A percentile compares a stretch with the other conserved stretches of the same genome.
These are phyloP conservation scores for Corinectria fuckeliana DNA, from an alignment of 2,329 filamentous ascomycete genomes.

Conservation along the genomic window DNA sequence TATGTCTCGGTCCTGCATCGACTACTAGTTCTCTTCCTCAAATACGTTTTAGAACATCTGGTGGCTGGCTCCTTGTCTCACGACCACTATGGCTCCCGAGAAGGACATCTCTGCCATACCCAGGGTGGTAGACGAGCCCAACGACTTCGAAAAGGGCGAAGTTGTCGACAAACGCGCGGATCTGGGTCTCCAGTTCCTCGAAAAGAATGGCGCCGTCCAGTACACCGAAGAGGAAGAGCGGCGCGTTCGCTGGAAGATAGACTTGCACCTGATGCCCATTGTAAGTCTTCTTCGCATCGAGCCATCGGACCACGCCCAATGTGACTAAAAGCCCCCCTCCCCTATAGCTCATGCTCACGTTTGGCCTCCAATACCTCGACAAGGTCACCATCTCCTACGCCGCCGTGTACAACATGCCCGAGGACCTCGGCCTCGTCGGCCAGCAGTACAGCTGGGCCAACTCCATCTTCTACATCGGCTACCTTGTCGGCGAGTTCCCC, in stretches of 20 bases:
- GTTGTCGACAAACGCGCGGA: background rate
- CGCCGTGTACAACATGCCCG: conserved; percentile 61
- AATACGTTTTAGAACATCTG: too few species aligned
- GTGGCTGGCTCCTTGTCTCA: too few species aligned
- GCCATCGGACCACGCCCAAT: too few species aligned
- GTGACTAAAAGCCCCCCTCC: background rate
- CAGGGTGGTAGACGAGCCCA: too few species aligned
- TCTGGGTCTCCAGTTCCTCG: background rate
- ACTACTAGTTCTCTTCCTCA: too few species aligned
- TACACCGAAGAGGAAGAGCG: conserved; percentile 1
- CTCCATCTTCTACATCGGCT: conserved; percentile 59
- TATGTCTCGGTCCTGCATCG: too few species aligned
- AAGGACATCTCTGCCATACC: too few species aligned
- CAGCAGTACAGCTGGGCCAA: conserved; percentile 35
- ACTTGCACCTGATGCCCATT: conserved; percentile 14
- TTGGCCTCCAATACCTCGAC: background rate
- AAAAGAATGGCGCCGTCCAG: conserved; percentile 20
- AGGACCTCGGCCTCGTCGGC: conserved; percentile 46
- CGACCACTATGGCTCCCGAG: too few species aligned
- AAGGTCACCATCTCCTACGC: conserved; percentile 59
- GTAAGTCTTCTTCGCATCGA: background rate
- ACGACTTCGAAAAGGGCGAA: background rate
- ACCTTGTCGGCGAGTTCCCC: conserved; percentile 50
- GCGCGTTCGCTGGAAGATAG: conserved; percentile 10
- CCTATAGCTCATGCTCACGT: background rate